Evolutionary conservation across 441 rosid species (phyloP).

Genomic region (Gossypium gossypioides): DNA sequence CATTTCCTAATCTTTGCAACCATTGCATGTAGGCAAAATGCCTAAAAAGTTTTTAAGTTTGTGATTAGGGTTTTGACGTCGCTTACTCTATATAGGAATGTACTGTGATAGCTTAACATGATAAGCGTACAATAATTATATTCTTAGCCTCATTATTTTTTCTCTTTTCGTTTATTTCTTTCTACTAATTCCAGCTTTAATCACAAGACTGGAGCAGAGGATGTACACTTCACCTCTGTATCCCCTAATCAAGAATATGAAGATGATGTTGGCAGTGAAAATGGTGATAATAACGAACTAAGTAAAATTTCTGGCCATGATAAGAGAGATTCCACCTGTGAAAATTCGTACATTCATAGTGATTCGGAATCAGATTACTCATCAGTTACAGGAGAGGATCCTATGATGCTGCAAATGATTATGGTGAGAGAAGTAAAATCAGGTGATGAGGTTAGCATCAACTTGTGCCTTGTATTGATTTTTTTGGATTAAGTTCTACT

Average conservation of each 20-base stretch:
- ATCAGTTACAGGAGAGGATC: conserved; percentile 23
- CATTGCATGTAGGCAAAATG: background rate
- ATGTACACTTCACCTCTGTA: conserved; percentile 55
- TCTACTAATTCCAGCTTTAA: conserved; percentile 45
- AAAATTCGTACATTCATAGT: conserved; percentile 14
- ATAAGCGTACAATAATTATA: background rate
- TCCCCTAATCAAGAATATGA: conserved; percentile 45
- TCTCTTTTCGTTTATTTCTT: background rate
- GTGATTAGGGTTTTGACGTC: background rate
- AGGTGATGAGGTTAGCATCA: conserved; percentile 60
- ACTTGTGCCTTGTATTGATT: background rate
- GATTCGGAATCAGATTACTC: conserved; percentile 24
- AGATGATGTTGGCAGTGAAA: conserved; percentile 17
- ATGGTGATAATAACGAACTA: conserved; percentile 22
- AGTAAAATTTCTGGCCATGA: conserved; percentile 19
- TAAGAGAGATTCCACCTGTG: conserved; percentile 14
- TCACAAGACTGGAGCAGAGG: conserved; percentile 87
- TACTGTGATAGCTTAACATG: background rate
- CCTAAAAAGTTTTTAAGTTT: background rate
- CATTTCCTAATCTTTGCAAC: background rate
- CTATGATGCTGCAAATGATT: conserved; percentile 61
- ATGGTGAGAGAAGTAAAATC: conserved; percentile 68
- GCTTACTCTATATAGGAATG: background rate
- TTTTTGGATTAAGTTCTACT: background rate
- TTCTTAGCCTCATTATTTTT: background rate